These are phyloP conservation scores for Excoecaria cochinchinensis DNA, from an alignment of 345 rosid species.

Conservation along the genomic window DNA sequence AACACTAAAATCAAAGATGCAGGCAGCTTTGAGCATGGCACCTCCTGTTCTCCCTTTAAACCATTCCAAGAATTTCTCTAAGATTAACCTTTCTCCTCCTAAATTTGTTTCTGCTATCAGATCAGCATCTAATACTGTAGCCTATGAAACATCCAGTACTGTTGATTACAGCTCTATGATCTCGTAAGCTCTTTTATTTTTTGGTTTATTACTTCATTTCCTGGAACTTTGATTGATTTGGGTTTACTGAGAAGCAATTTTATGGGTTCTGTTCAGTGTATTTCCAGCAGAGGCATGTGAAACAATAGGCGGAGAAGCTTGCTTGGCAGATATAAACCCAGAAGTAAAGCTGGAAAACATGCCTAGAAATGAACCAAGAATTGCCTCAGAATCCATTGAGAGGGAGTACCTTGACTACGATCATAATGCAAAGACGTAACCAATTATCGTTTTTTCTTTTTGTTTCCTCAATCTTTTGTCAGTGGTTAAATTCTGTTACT, in stretches of 20 bases:
- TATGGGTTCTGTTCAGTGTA: constrained; percentile 36
- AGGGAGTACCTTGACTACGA: constrained; percentile 38
- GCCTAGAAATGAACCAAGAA: constrained; percentile 9
- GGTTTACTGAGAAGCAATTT: too few species aligned
- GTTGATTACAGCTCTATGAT: constrained; percentile 50
- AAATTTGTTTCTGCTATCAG: constrained; percentile 25
- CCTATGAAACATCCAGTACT: constrained; percentile 32
- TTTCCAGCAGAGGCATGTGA: constrained; percentile 89
- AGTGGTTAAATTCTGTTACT: background rate
- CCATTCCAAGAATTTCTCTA: constrained; percentile 26
- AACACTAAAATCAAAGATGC: constrained; percentile 24
- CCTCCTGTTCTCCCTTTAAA: constrained; percentile 24
- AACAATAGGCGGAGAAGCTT: constrained; percentile 64
- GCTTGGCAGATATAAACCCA: constrained; percentile 62
- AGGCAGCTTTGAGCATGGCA: constrained; percentile 36
- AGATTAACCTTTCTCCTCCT: constrained; percentile 11
- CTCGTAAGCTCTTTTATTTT: constrained; percentile 39
- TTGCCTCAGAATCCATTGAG: constrained; percentile 17
- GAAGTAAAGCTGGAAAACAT: constrained; percentile 43
- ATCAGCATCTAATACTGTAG: constrained; percentile 31
- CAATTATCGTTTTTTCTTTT: too few species aligned
- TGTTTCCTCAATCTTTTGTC: too few species aligned
- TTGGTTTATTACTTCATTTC: too few species aligned
- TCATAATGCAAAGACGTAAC: constrained; percentile 36
- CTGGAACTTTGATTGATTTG: too few species aligned